Evolutionary conservation across 805 yeast species (phyloP).

Genomic region (Teunomyces atbi): DNA sequence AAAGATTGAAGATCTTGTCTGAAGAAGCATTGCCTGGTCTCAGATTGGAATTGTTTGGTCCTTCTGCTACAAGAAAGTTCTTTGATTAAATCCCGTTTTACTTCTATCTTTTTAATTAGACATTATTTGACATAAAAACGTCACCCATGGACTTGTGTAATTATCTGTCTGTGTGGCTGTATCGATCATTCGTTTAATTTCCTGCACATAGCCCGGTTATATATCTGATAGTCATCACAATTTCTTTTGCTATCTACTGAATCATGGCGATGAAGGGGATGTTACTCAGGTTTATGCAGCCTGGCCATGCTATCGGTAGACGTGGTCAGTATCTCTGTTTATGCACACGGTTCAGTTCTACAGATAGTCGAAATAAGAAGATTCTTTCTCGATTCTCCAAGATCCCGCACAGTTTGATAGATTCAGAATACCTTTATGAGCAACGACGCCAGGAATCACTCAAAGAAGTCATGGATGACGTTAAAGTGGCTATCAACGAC

Average conservation of each 20-base stretch:
- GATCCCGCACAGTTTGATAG: constrained; percentile 4
- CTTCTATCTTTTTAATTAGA: not conserved
- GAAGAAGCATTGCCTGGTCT: constrained; percentile 90
- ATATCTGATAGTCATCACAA: not conserved
- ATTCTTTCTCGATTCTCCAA: not conserved
- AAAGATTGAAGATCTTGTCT: constrained; percentile 79
- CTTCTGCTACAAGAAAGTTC: constrained; percentile 83
- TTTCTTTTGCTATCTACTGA: not conserved
- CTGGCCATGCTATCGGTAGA: not conserved
- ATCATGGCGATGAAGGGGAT: not conserved
- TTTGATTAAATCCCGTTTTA: constrained; percentile 54
- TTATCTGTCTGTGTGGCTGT: not conserved
- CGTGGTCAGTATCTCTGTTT: not conserved
- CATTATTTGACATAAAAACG: constrained; percentile 3
- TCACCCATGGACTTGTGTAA: too few relatives aligned
- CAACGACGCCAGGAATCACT: not conserved
- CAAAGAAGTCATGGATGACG: constrained; percentile 2
- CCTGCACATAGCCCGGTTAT: not conserved
- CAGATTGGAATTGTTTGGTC: constrained; percentile 85
- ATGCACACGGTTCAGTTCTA: constrained; percentile 1
- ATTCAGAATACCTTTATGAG: not conserved
- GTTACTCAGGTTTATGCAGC: not conserved
- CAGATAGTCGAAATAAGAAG: constrained; percentile 1
- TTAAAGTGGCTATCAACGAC: constrained; percentile 5
- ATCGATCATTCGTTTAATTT: not conserved